phyloP scores from a whole-genome alignment of 2,329 filamentous ascomycete species.

The Herpotrichia juniperi region DNA sequence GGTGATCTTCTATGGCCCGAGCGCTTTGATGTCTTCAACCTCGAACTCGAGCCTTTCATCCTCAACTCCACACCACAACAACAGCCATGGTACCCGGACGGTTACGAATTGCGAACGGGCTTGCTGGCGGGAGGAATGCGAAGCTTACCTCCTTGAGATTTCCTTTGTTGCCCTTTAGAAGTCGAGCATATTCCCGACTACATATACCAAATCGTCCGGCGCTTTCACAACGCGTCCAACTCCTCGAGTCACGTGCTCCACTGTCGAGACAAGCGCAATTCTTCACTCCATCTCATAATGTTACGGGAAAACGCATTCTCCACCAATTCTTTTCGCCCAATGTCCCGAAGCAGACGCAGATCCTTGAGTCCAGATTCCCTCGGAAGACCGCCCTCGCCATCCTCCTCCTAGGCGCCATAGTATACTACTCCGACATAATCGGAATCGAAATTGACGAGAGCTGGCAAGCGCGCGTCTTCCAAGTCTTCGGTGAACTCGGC shows the following conservation, averaged over 20 bases:
- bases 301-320: neutral
- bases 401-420: conserved; percentile 23
- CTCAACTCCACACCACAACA: neutral
- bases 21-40: neutral
- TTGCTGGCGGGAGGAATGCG: neutral
- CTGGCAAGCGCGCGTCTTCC: conserved; percentile 28
- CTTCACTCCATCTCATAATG: neutral
- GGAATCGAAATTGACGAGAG: conserved; percentile 23
- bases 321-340: neutral
- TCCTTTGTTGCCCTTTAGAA: neutral
- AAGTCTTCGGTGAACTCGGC: conserved; percentile 21
- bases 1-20: neutral
- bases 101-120: neutral
- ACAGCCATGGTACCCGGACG: neutral
- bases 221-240: neutral
- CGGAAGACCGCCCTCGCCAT: conserved; percentile 38
- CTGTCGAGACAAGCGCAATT: neutral
- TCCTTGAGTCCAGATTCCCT: conserved; percentile 37
- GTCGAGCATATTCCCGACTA: neutral
- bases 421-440: conserved; percentile 24
- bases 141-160: neutral
- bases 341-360: neutral
- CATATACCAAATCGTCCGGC: neutral
- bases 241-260: neutral
- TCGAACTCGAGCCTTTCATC: neutral